Percentiles rank a stretch among this genome's conserved stretches.
phyloP scores from a whole-genome alignment of 176 grass and related monocot species.

The Secale cereale region DNA sequence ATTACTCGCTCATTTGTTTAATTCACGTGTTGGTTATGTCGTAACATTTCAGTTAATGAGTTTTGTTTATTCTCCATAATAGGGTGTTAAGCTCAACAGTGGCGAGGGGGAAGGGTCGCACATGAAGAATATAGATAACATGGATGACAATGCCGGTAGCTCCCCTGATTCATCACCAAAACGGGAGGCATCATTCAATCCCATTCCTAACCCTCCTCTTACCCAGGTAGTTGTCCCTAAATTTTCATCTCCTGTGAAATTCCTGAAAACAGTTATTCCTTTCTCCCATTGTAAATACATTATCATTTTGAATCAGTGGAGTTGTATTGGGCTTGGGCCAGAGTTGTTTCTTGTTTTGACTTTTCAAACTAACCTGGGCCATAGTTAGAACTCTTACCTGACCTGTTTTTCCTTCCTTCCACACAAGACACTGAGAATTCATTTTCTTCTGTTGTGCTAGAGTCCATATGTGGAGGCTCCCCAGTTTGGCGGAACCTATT shows the following conservation, averaged over 20 bases:
- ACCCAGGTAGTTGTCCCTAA: conserved; percentile 53
- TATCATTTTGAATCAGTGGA: neutral
- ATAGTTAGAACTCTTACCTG: neutral
- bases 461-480: conserved; percentile 97
- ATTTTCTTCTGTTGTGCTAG: conserved; percentile 44
- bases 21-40: neutral
- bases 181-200: conserved; percentile 38
- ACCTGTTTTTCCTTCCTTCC: neutral
- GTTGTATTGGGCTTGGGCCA: neutral
- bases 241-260: neutral
- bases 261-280: neutral
- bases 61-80: conserved; percentile 20
- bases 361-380: neutral
- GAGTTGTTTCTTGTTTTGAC: neutral
- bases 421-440: neutral
- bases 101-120: conserved; percentile 56
- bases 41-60: conserved; percentile 24
- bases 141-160: conserved; percentile 61
- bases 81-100: conserved; percentile 67
- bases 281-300: neutral
- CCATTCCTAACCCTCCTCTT: conserved; percentile 44
- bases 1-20: conserved; percentile 14
- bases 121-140: conserved; percentile 46
- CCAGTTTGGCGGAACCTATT: conserved; percentile 54
- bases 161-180: conserved; percentile 84